Conservation (phyloP, 23 red algal species). For the Pyropia yezoensis region DNA sequence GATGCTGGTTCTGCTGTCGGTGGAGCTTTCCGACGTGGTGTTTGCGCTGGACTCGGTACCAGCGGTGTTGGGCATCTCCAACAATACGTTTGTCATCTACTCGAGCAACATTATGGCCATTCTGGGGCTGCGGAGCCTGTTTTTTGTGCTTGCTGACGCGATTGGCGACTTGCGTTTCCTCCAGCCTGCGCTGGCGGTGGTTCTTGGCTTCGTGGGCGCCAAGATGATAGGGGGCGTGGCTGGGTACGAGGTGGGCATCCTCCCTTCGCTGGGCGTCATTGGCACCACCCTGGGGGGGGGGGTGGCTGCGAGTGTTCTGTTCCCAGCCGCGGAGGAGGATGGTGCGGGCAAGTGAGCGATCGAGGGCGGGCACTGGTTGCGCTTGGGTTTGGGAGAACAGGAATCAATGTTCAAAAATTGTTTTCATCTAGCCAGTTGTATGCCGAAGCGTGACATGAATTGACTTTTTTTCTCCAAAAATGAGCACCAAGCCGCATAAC, state of each 20-base stretch:
- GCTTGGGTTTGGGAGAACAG: too few relatives aligned
- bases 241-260: slow-evolving; percentile 41
- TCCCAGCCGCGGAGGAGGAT: slow-evolving; percentile 14
- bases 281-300: slow-evolving; percentile 38
- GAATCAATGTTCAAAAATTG: too few relatives aligned
- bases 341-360: not conserved
- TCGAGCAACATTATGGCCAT: slow-evolving; percentile 89
- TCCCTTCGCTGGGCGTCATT: slow-evolving; percentile 44
- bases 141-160: slow-evolving; percentile 78
- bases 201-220: slow-evolving; percentile 72
- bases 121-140: slow-evolving; percentile 79
- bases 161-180: slow-evolving; percentile 73
- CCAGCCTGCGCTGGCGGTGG: slow-evolving; percentile 67
- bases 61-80: slow-evolving; percentile 81
- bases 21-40: slow-evolving; percentile 90
- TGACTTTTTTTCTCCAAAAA: too few relatives aligned
- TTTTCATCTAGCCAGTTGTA: too few relatives aligned
- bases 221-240: slow-evolving; percentile 61
- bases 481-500: too few relatives aligned
- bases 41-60: slow-evolving; percentile 98
- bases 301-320: slow-evolving; percentile 19
- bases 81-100: slow-evolving; percentile 78
- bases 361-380: too few relatives aligned
- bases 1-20: slow-evolving; percentile 69
- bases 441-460: too few relatives aligned